Percentiles rank a stretch among this genome's conserved stretches.
Evolutionary conservation across 192 early-diverging fungal species (phyloP).

Genomic region (Allomyces arbusculus): DNA sequence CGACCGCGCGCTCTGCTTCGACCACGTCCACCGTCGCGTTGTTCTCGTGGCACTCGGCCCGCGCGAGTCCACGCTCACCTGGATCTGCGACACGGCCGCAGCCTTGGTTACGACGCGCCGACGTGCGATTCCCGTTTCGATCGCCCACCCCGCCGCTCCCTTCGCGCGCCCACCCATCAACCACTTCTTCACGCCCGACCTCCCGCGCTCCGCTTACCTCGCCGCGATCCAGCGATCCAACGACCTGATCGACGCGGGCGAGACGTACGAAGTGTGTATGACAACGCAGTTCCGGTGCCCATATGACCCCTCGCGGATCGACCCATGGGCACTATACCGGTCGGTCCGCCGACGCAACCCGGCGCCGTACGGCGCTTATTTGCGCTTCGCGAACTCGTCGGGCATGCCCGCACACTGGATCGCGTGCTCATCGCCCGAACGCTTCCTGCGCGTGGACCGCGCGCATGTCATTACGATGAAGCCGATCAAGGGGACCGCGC

Average conservation of each 20-base stretch:
- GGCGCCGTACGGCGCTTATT: conserved; percentile 64
- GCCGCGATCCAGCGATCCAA: conserved; percentile 30
- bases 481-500: conserved; percentile 77
- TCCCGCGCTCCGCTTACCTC: conserved; percentile 25
- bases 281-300: conserved; percentile 53
- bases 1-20: conserved; percentile 52
- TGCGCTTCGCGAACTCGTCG: conserved; percentile 22
- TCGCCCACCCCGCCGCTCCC: too few species aligned
- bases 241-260: conserved; percentile 51
- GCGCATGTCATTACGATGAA: conserved; percentile 63
- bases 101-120: conserved; percentile 2
- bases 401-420: conserved; percentile 4
- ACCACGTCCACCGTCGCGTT: conserved; percentile 25
- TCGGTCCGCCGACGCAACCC: conserved; percentile 52
- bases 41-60: conserved; percentile 17
- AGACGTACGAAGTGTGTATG: conserved; percentile 88
- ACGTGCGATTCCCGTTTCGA: too few species aligned
- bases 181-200: conserved; percentile 16
- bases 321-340: conserved; percentile 32
- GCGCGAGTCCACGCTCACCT: conserved; percentile 3
- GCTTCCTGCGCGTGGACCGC: conserved; percentile 37
- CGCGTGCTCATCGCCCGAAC: conserved; percentile 39
- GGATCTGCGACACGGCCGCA: conserved; percentile 8
- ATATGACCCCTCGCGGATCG: conserved; percentile 2
- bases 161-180: background rate